Evolutionary conservation across 306 rosid species (phyloP).

Genomic region (Malus asiatica): DNA sequence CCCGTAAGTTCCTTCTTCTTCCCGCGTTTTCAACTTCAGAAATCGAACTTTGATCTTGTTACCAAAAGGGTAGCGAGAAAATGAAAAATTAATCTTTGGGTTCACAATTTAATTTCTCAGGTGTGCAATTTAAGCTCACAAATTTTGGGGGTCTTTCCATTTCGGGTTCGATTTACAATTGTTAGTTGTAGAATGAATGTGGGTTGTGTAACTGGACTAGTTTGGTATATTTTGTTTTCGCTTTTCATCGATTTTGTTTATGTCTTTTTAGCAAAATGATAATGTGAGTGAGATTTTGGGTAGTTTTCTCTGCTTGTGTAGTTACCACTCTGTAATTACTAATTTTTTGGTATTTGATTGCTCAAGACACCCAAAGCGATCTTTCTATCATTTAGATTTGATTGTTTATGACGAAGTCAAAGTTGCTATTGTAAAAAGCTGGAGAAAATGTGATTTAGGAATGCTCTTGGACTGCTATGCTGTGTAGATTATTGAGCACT

Average conservation of each 20-base stretch:
- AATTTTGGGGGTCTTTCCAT: no score
- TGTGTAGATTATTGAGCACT: background rate
- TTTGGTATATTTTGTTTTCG: no score
- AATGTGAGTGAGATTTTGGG: no score
- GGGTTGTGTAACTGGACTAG: no score
- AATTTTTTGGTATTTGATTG: background rate
- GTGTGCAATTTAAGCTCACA: no score
- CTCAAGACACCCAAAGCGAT: background rate
- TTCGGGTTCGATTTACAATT: background rate
- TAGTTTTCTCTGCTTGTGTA: no score
- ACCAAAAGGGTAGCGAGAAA: background rate
- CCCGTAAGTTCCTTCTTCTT: constrained; percentile 41
- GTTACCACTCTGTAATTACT: background rate
- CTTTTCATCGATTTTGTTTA: no score
- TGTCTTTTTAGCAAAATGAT: no score
- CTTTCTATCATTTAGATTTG: background rate
- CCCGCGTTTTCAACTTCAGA: background rate
- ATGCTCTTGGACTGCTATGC: no score
- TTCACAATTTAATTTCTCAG: no score
- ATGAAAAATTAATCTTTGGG: no score
- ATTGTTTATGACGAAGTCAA: background rate
- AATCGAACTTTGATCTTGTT: background rate
- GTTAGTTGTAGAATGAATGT: background rate
- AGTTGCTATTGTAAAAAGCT: background rate
- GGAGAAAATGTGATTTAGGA: background rate